Percentiles rank a stretch among this genome's conserved stretches.
These are phyloP conservation scores for Tulasnella sp. DNA, from an alignment of 768 basidiomycete genomes.

Conservation along the genomic window DNA sequence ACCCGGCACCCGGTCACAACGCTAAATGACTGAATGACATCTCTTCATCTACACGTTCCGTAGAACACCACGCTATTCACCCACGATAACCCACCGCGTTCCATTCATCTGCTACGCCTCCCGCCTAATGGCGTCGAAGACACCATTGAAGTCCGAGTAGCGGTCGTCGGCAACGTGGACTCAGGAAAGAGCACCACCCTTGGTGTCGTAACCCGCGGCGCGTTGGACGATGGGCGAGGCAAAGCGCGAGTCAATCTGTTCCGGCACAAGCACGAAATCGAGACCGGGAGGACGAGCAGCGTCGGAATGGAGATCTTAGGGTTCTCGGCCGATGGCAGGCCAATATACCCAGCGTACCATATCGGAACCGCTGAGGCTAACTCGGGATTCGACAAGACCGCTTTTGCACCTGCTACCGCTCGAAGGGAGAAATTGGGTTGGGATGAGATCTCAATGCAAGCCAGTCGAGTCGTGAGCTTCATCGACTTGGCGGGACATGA, in stretches of 20 bases:
- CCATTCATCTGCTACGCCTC: slow-evolving; percentile 53
- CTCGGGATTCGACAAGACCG: slow-evolving; percentile 5
- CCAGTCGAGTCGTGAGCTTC: slow-evolving; percentile 89
- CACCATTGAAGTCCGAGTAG: slow-evolving; percentile 88
- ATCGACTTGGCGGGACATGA: slow-evolving; percentile 96
- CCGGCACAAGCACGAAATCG: slow-evolving; percentile 94
- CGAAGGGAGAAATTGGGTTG: slow-evolving; percentile 84
- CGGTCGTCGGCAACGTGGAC: slow-evolving; percentile 73
- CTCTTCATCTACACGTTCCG: not conserved
- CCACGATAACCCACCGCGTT: slow-evolving; percentile 34
- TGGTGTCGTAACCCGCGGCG: slow-evolving; percentile 90
- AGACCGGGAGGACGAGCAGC: slow-evolving; percentile 88
- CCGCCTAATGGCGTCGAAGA: slow-evolving; percentile 64
- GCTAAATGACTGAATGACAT: not conserved
- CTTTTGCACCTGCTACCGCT: slow-evolving; percentile 14
- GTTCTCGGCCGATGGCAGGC: slow-evolving; percentile 62
- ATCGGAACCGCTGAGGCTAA: slow-evolving; percentile 20
- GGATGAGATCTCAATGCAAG: slow-evolving; percentile 85
- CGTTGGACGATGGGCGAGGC: slow-evolving; percentile 63
- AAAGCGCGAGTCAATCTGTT: slow-evolving; percentile 81
- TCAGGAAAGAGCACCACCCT: slow-evolving; percentile 92
- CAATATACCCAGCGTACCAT: slow-evolving; percentile 57
- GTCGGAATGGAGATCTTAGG: slow-evolving; percentile 99
- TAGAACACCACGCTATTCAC: slow-evolving; percentile 51
- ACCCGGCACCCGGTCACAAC: not conserved